Evolutionary conservation across 352 stramenopile species (phyloP).

Genomic region (Phytopythium helicoides): DNA sequence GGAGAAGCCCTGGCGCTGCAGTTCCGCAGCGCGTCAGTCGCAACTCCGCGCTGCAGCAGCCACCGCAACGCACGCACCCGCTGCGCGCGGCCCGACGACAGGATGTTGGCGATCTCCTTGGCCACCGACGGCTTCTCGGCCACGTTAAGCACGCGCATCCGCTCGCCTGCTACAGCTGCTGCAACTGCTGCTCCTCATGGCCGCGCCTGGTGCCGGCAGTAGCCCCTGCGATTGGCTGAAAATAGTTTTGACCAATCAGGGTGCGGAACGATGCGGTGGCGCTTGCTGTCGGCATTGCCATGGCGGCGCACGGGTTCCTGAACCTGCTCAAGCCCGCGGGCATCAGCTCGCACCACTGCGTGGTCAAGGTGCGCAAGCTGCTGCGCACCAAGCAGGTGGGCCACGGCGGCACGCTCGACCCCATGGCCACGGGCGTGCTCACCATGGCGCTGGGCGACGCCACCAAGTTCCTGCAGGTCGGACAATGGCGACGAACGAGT

Average conservation of each 20-base stretch:
- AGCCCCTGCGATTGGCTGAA: constrained; percentile 16
- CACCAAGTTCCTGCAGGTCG: constrained; percentile 79
- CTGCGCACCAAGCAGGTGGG: constrained; percentile 74
- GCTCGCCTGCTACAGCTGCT: constrained; percentile 8
- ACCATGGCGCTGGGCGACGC: constrained; percentile 75
- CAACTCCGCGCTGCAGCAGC: not conserved
- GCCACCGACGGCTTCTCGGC: constrained; percentile 99
- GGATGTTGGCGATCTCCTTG: constrained; percentile 95
- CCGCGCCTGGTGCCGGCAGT: not conserved
- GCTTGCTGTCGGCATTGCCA: not conserved
- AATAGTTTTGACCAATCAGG: constrained; percentile 15
- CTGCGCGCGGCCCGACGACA: constrained; percentile 70
- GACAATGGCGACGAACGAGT: too few species aligned
- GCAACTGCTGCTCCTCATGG: constrained; percentile 7
- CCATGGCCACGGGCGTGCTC: constrained; percentile 86
- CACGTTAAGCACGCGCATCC: constrained; percentile 94
- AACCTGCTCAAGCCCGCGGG: constrained; percentile 78
- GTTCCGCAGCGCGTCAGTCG: not conserved
- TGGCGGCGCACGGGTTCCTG: constrained; percentile 50
- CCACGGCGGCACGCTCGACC: constrained; percentile 85
- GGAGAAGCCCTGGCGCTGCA: constrained; percentile 63
- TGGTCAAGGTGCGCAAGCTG: constrained; percentile 61
- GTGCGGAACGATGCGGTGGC: not conserved
- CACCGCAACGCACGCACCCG: constrained; percentile 49
- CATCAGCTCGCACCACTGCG: constrained; percentile 79